Percentiles rank a stretch among this genome's conserved stretches.
These are phyloP conservation scores for Coemansia guatemalensis DNA, from an alignment of 192 early-diverging fungal genomes.

Conservation along the genomic window DNA sequence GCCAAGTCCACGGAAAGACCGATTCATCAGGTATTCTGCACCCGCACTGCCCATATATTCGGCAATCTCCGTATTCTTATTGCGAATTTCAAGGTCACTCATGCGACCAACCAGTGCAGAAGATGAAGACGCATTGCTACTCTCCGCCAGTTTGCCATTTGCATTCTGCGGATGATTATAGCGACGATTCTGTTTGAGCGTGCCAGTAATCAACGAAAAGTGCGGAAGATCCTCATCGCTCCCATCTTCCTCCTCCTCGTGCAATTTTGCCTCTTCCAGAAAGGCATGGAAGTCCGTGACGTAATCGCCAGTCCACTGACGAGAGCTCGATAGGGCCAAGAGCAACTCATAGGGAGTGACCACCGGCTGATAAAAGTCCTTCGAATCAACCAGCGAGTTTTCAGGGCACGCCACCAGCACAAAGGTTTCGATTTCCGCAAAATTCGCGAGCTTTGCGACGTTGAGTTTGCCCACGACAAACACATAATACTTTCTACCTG, in stretches of 20 bases:
- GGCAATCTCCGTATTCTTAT: constrained; percentile 51
- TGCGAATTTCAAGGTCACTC: constrained; percentile 58
- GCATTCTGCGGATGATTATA: constrained; percentile 32
- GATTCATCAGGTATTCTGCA: constrained; percentile 69
- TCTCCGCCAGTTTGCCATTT: neutral
- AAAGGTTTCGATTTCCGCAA: constrained; percentile 92
- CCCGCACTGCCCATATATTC: constrained; percentile 49
- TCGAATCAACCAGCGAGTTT: constrained; percentile 88
- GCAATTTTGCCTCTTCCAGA: constrained; percentile 36
- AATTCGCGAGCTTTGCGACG: constrained; percentile 95
- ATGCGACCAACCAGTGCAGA: constrained; percentile 3
- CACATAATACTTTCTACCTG: constrained; percentile 81
- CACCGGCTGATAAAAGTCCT: constrained; percentile 88
- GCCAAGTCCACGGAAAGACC: constrained; percentile 83
- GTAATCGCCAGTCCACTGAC: constrained; percentile 72
- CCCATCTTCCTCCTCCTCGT: constrained; percentile 43
- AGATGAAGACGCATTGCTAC: neutral
- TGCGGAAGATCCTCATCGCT: constrained; percentile 74
- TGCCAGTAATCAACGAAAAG: constrained; percentile 88
- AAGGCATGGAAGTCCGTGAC: constrained; percentile 67
- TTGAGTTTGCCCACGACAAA: constrained; percentile 94
- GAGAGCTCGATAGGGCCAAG: constrained; percentile 61
- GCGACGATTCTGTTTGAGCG: constrained; percentile 61
- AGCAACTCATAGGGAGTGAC: constrained; percentile 93
- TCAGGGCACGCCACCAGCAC: constrained; percentile 94